Base-by-base conservation (phyloP, 148 eudicot species). In the Chenopodium quinoa region DNA sequence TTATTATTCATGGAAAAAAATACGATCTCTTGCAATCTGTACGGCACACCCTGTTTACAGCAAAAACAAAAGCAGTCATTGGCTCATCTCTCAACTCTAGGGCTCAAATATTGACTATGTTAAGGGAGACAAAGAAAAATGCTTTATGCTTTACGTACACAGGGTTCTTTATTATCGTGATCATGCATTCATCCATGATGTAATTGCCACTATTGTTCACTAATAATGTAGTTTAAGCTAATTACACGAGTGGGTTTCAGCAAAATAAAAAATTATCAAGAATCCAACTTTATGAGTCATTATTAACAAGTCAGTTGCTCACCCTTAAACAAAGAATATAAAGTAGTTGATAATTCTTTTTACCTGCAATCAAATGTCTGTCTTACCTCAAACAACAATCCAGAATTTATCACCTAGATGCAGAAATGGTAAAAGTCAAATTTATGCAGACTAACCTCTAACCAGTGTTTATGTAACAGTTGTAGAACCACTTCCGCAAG, bases 71-170 rank as follows among this genome's bases (percentile, higher is more conserved):
- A 77, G 47, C 46, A 25, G 47, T 62, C 69, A 20, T 62, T 22
- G 54, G 63, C n/a, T 74, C 40, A 74, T 62, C 52, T 40, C 67
- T 71, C 78, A 65, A 78, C 75, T 48, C 3, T n/a, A 63, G 52
- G 73, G 65, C 73, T 83, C 78, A 83, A 64, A 78, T 46, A 72
- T 7, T 83, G 85, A 78, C 52, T 50, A 17, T 62, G 78, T 73
- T 64, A 27, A 77, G 78, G 81, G 83, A 73, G 86, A 84, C 77
- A 72, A 80, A 76, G 72, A 77, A 81, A 77, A 47, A 52, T 60
- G 80, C 58, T 27, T 77, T 81, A 27, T 64, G 78, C 86, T 81
- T 81, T 84, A 60, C 73, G 71, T 29, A 72, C 63, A 84, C 83
- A 80, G 20, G 40, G 78, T 63, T 76, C 75, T 77, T 80, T 80